These are phyloP conservation scores for Coniophora puteana DNA, from an alignment of 1,284 basidiomycete genomes.

Conservation along the genomic window DNA sequence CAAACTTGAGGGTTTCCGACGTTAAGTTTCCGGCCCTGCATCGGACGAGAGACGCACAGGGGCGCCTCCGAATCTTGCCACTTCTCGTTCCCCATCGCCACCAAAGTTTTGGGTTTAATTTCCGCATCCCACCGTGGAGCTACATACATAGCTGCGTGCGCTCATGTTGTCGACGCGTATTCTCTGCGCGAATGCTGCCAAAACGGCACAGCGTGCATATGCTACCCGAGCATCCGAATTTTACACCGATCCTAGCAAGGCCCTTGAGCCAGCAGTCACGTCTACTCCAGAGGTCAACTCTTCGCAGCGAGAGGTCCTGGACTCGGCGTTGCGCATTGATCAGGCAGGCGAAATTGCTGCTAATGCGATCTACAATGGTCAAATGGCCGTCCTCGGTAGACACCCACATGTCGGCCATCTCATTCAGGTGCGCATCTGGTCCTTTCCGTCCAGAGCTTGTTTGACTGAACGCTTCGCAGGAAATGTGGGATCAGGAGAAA, in stretches of 20 bases:
- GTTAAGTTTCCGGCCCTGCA: too few species aligned
- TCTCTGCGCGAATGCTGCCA: too few species aligned
- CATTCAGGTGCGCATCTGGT: constrained; percentile 59
- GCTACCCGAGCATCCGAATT: constrained; percentile 20
- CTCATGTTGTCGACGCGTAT: too few species aligned
- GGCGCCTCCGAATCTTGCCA: too few species aligned
- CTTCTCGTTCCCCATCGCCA: too few species aligned
- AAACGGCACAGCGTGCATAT: constrained; percentile 3
- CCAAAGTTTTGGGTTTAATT: too few species aligned
- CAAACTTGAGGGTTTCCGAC: too few species aligned
- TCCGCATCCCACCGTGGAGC: too few species aligned
- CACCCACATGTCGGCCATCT: constrained; percentile 63
- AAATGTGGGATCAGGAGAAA: constrained; percentile 97
- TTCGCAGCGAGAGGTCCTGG: constrained; percentile 51
- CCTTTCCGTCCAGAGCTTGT: constrained; percentile 6
- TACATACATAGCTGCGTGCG: too few species aligned
- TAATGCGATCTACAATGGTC: constrained; percentile 90
- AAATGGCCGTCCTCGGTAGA: constrained; percentile 65
- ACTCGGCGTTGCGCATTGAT: constrained; percentile 78
- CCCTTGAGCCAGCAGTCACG: constrained; percentile 34
- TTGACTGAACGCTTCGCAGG: constrained; percentile 39
- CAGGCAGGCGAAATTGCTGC: constrained; percentile 93
- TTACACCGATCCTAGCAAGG: constrained; percentile 33
- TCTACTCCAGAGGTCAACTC: constrained; percentile 36
- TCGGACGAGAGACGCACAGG: too few species aligned